Evolutionary conservation across 2,329 filamentous ascomycete species (phyloP), one percentile per base, ranked within the genome.

Genomic region (Diaporthe vaccinii): DNA sequence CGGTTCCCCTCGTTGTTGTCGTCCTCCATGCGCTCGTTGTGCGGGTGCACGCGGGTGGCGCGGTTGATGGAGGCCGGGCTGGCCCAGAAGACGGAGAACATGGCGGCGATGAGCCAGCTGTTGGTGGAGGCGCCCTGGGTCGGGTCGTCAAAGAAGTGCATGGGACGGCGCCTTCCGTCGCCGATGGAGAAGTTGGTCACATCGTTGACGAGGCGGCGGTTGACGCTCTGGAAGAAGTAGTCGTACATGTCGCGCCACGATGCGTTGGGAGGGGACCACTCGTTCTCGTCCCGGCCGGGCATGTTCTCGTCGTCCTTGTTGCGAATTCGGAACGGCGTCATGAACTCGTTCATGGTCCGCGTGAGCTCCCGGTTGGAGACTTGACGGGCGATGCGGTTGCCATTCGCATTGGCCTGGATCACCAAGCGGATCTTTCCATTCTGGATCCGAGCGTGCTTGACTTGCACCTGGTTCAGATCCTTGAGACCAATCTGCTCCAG

Each of bases 71-170:
- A 74, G n/a, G 79, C 77, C 4, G 85, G 85, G 78, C 86, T 82
- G 12, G 85, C 80, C 85, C 85, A 87, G 79, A 83, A 84, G 72
- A 87, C 85, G 49, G 85, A 84, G 82, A 86, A 86, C 73, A 87
- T 79, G 17, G 85, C 85, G 0, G 85, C 82, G 75, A 87, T 82
- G 22, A 87, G 81, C 85, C 85, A 87, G 78, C 82, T 83, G 82
- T 87, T 85, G 77, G 78, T 81, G 25, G 79, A 77, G 53, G 84
- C 84, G 57, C 85, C 85, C 82, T 87, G 85, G 14, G 83, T 82
- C 7, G 85, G 85, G 78, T 86, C 84, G 76, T 85, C 84, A 75
- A 86, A 87, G 76, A 75, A 78, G 76, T 79, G 77, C 41, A 28
- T 57, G 25, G 61, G 53, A 1, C 62, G 51, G 3, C 72, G 61